Evolutionary conservation across 352 stramenopile genomes (phyloP), one percentile per base, ranked within the genome.

Genomic region (Globisporangium heterothallicum): DNA sequence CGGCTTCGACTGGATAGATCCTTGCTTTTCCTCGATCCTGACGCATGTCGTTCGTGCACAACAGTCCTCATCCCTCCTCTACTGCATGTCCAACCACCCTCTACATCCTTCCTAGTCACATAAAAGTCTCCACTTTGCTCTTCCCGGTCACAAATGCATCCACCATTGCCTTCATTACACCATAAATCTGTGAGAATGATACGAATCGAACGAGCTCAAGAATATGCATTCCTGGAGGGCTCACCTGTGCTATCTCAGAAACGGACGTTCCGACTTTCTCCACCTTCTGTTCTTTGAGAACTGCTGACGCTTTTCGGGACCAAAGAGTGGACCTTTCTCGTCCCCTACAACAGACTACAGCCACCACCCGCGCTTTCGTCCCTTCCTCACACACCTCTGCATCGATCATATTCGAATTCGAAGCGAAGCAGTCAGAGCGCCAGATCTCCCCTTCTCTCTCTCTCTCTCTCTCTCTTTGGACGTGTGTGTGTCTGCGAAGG

Each of bases 211-310:
- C n/a, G n/a, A n/a, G n/a, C n/a, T n/a, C n/a, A n/a, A n/a, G n/a
- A n/a, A n/a, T n/a, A n/a, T n/a, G n/a, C n/a, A n/a, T n/a, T n/a
- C n/a, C n/a, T n/a, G n/a, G n/a, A n/a, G n/a, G n/a, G n/a, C n/a
- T n/a, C n/a, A n/a, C n/a, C n/a, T n/a, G n/a, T n/a, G n/a, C n/a
- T n/a, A n/a, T n/a, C n/a, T n/a, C n/a, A n/a, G n/a, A 2, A 16
- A 7, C 6, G 10, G 13, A 41, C 16, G 46, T 25, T 44, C 32
- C 45, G 51, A 44, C 42, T 44, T 58, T 53, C 30, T 43, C 43
- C 22, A 24, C 30, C 42, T 42, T 51, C 45, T 51, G 45, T 51
- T 51, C 25, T 42, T 42, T 14, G 30, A 51, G 45, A 51, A 51
- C 6, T 19, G 4, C 32, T 52, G 19, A 21, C 24, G 26, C 14